Percentiles rank a stretch among this genome's conserved stretches.
phyloP scores from a whole-genome alignment of 169 alveolate species.

The Hammondia hammondi region DNA sequence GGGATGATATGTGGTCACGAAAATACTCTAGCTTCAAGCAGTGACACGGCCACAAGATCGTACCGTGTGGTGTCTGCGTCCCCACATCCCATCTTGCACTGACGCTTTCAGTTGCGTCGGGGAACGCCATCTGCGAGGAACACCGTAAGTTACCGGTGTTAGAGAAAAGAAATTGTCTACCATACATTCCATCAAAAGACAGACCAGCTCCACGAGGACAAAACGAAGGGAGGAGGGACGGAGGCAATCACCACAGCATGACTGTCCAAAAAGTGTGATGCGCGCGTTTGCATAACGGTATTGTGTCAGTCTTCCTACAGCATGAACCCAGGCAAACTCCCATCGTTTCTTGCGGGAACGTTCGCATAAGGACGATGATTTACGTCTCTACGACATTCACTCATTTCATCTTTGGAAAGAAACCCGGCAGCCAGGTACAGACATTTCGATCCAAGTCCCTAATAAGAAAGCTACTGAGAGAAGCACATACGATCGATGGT shows the following conservation, averaged over 20 bases:
- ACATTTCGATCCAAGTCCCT: no score
- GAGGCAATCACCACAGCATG: not conserved
- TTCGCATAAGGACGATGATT: not conserved
- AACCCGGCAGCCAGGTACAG: no score
- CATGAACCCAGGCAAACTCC: not conserved
- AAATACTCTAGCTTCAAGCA: not conserved
- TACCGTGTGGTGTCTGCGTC: conserved; percentile 53
- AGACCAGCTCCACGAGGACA: not conserved
- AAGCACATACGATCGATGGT: no score
- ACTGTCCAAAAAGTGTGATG: not conserved
- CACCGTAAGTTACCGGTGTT: not conserved
- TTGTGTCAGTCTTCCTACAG: not conserved
- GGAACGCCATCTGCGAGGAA: not conserved
- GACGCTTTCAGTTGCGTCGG: conserved; percentile 1
- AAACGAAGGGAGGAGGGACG: not conserved
- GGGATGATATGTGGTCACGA: not conserved
- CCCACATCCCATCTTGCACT: conserved; percentile 41
- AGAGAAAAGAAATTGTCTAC: not conserved
- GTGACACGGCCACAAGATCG: not conserved
- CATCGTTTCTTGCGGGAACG: not conserved
- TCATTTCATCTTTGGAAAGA: no score
- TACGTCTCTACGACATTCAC: no score
- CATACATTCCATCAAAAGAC: not conserved
- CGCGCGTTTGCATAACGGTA: not conserved
- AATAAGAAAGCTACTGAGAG: no score